Base-by-base conservation (phyloP, 306 rosid genomes). In the Prunus armeniaca region DNA sequence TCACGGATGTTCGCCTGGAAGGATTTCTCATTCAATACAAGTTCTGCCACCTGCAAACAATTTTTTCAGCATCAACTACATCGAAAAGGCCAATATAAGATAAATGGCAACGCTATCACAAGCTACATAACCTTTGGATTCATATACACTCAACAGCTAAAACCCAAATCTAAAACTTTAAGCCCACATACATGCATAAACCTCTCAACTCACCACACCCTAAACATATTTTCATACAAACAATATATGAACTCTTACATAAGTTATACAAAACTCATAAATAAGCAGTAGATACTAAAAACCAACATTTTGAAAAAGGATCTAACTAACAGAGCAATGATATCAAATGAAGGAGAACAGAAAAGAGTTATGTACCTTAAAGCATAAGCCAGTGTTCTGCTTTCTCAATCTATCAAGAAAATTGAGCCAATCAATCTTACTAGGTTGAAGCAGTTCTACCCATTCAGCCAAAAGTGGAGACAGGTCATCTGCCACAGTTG, bases 401-500 rank as follows among this genome's bases (percentile, higher is more conserved):
- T 83, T 80, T 65, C 89, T 89, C 92, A 95, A 77, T 67, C 74
- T 83, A 62, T 92, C 88, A 76, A 92, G 97, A 45, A 95, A 84
- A 79, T 72, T 28, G 46, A 78, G 72, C 99, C 99, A 95, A 75
- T 95, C 99, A 12, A 83, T 49, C 87, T 92, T 82, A 65, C 77
- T 78, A 45, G 99, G 99, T 77, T 89, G 86, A 19, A 90, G 88
- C 84, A 89, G 88, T 80, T 89, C 97, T 38, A 68, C 75, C 97
- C 93, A 95, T 67, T 90, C 97, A 66, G 87, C 89, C 83, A 95
- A 69, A 73, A 92, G 75, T 2, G 79, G 82, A 69, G 82, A 72
- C 65, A 89, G 84, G 19, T 82, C 85, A 82, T 89, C 88, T 10
- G 71, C 85, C 83, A 76, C 84, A 38, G 83, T 87, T 75, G 83